A percentile compares a stretch with the other conserved stretches of the same genome.
These are phyloP conservation scores for Thamnidium elegans DNA, from an alignment of 192 early-diverging fungal genomes.

Conservation along the genomic window DNA sequence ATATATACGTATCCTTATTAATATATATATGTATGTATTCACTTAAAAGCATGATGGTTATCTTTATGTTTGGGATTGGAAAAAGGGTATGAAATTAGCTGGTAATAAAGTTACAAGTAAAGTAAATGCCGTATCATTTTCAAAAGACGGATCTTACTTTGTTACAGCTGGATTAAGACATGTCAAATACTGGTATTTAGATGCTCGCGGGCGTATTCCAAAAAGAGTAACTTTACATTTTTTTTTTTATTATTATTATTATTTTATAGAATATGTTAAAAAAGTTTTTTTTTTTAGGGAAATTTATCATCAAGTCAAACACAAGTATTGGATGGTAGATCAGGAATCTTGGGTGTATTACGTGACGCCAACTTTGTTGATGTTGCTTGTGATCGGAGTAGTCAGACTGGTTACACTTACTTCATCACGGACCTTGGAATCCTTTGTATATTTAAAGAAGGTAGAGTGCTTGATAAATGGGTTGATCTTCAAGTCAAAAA, in stretches of 20 bases:
- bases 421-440: slow-evolving; percentile 67
- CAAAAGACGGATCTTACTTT: slow-evolving; percentile 61
- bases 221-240: slow-evolving; percentile 23
- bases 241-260: too few relatives aligned
- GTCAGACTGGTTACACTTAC: slow-evolving; percentile 47
- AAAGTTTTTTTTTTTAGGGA: neutral
- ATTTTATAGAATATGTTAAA: neutral
- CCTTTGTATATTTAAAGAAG: slow-evolving; percentile 63
- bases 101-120: slow-evolving; percentile 64
- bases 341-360: slow-evolving; percentile 64
- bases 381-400: slow-evolving; percentile 47
- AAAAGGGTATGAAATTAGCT: slow-evolving; percentile 55
- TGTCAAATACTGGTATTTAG: slow-evolving; percentile 80
- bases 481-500: slow-evolving; percentile 70
- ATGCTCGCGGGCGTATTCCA: slow-evolving; percentile 38
- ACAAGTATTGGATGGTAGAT: slow-evolving; percentile 65
- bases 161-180: slow-evolving; percentile 77
- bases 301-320: slow-evolving; percentile 27
- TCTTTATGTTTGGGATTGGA: slow-evolving; percentile 83
- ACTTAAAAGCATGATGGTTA: slow-evolving; percentile 72
- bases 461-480: slow-evolving; percentile 73
- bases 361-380: slow-evolving; percentile 73
- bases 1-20: neutral
- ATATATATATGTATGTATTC: too few relatives aligned
- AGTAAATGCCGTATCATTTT: slow-evolving; percentile 62